phyloP scores from a whole-genome alignment of 257 asterid genomes.

The Solanum microdontum region DNA sequence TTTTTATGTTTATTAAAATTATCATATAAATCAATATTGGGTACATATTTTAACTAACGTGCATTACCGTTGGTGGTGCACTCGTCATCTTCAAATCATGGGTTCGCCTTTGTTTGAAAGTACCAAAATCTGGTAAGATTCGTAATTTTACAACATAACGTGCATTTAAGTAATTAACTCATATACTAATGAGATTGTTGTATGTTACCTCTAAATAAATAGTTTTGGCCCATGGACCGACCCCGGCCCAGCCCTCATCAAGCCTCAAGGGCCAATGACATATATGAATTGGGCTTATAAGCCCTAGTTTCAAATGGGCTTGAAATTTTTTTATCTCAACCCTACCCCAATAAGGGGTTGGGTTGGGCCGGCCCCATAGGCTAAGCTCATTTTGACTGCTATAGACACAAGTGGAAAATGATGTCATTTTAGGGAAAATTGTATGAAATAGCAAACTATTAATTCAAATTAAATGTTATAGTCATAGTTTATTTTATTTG shows the following conservation, averaged over 20 bases:
- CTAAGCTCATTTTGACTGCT: background rate
- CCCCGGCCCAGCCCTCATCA: background rate
- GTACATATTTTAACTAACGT: no score
- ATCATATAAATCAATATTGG: no score
- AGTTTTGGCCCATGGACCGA: background rate
- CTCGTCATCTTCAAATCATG: no score
- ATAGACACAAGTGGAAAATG: no score
- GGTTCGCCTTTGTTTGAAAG: background rate
- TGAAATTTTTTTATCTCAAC: no score
- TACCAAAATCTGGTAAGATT: background rate
- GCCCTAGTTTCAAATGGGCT: background rate
- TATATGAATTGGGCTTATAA: background rate
- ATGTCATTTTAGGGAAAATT: background rate
- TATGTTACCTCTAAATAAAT: background rate
- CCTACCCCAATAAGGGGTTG: background rate
- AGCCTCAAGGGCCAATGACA: background rate
- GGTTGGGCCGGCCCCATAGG: background rate
- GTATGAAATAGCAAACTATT: no score
- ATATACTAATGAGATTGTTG: background rate
- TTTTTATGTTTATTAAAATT: no score
- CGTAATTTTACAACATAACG: background rate
- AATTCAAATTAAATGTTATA: no score
- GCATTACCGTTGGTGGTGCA: no score
- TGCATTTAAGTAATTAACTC: no score
- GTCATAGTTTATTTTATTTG: no score